phyloP scores from a whole-genome alignment of 192 early-diverging fungal species.

The Fimicolochytrium jonesii region DNA sequence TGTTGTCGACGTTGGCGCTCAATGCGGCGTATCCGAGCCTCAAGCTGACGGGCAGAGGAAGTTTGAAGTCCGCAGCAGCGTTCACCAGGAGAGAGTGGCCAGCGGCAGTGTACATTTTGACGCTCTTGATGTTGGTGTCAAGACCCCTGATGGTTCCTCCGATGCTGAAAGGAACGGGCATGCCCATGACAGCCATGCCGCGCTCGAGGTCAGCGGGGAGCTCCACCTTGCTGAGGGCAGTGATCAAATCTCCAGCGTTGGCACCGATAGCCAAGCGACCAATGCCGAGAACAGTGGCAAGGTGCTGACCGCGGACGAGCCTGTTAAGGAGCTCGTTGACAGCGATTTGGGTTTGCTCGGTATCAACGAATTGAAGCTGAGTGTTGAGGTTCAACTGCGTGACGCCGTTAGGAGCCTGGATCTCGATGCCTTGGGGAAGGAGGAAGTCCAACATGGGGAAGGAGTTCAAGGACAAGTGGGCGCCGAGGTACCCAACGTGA shows the following conservation, averaged over 20 bases:
- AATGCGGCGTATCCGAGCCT: constrained; percentile 14
- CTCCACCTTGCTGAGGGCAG: constrained; percentile 23
- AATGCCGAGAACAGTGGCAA: constrained; percentile 13
- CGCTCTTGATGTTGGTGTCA: constrained; percentile 10
- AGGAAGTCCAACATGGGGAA: constrained; percentile 20
- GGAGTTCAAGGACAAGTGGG: constrained; percentile 17
- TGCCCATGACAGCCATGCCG: constrained; percentile 19
- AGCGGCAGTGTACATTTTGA: constrained; percentile 14
- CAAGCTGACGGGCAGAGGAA: constrained; percentile 22
- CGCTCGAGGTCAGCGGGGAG: constrained; percentile 26
- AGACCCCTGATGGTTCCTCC: constrained; percentile 12
- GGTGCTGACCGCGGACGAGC: constrained; percentile 19
- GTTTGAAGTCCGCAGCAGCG: constrained; percentile 25
- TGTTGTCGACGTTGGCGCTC: not conserved
- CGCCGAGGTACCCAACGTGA: constrained; percentile 20
- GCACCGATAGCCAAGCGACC: constrained; percentile 14
- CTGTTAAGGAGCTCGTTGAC: constrained; percentile 28
- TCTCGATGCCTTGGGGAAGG: constrained; percentile 13
- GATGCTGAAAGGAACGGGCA: constrained; percentile 7
- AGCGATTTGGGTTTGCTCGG: constrained; percentile 20
- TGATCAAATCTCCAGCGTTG: constrained; percentile 14
- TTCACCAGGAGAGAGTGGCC: constrained; percentile 2
- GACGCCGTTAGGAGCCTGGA: constrained; percentile 8
- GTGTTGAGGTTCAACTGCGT: constrained; percentile 24
- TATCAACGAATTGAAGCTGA: constrained; percentile 24